Evolutionary conservation across 2,329 filamentous ascomycete genomes (phyloP), one percentile per base, ranked within the genome.

Genomic region (Nannizzia gypsea): DNA sequence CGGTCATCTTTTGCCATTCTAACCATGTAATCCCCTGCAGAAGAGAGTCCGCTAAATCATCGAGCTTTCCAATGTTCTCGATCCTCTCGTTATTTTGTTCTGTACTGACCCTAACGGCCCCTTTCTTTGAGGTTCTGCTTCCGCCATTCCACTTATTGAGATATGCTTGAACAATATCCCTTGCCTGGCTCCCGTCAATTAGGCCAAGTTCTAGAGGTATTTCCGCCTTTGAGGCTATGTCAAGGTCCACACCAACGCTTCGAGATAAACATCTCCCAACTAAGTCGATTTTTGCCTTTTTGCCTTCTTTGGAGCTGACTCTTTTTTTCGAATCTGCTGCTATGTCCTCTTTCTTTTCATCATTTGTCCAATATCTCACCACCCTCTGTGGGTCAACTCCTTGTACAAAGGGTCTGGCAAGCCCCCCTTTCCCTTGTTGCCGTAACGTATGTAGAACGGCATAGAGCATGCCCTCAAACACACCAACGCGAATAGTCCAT

Each of bases 401-500:
- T 9, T 77, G 66, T 0, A 85, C 75, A 1, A 67, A 65, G n/a
- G 76, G 75, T 17, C 68, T 63, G 76, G 76, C 63, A 2, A 60
- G 46, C 44, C 26, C 64, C 26, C 9, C 65, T 62, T 69, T 60
- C 0, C 73, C 74, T 56, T 79, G 71, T 17, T 73, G 70, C 52
- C 73, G 72, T 55, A 89, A 67, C 0, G 84, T 81, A 57, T 80
- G 77, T 40, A 92, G 71, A 11, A 84, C 79, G 6, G 86, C 86
- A 76, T 90, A 87, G 0, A 95, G 73, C 84, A 93, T 93, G 3
- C 84, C 83, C 71, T 95, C 89, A 22, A 95, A 80, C 67, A 87
- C 85, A 65, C 92, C 92, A 6, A 95, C 89, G 1, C 88, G 79
- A 44, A 93, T 70, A 2, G 89, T 92, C 89, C 89, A 95, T 72